Conservation (phyloP, 257 asterid genomes). For the Salvia miltiorrhiza region DNA sequence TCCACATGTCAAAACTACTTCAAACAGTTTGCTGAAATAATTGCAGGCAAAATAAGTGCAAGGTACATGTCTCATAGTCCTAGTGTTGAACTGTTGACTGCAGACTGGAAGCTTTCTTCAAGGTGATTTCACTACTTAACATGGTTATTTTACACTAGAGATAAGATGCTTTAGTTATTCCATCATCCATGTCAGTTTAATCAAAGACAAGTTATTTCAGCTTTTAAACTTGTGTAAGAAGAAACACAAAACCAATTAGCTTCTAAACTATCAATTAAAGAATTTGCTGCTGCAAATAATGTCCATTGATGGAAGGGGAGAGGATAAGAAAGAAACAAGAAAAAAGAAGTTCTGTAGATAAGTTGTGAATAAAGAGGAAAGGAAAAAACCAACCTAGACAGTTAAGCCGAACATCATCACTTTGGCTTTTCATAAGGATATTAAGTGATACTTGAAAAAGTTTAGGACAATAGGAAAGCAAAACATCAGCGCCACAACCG, state of each 20-base stretch:
- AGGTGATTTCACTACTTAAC: slow-evolving; percentile 9
- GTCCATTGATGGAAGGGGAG: not conserved
- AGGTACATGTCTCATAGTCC: not conserved
- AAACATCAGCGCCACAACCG: slow-evolving; percentile 38
- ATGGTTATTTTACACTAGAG: not conserved
- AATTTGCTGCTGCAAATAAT: not conserved
- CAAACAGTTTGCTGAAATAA: not conserved
- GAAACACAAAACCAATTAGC: not conserved
- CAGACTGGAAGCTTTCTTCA: slow-evolving; percentile 7
- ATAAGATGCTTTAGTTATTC: slow-evolving; percentile 2
- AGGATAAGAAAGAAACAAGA: not conserved
- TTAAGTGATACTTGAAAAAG: slow-evolving; percentile 61
- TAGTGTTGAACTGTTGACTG: slow-evolving; percentile 6
- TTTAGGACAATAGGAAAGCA: slow-evolving; percentile 56
- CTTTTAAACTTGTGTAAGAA: slow-evolving; percentile 7
- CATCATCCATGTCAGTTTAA: slow-evolving; percentile 8
- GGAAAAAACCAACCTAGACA: slow-evolving; percentile 59
- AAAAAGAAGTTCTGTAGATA: not conserved
- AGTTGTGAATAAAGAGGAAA: slow-evolving; percentile 13
- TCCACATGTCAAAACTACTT: slow-evolving; percentile 2
- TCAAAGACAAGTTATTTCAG: slow-evolving; percentile 5
- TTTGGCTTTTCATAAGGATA: slow-evolving; percentile 78
- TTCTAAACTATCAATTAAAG: slow-evolving; percentile 5
- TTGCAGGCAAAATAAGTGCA: not conserved
- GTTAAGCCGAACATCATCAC: slow-evolving; percentile 84